Percentiles rank a stretch among this genome's conserved stretches.
These are phyloP conservation scores for Globisporangium nagaii DNA, from an alignment of 352 stramenopile species.

Conservation along the genomic window DNA sequence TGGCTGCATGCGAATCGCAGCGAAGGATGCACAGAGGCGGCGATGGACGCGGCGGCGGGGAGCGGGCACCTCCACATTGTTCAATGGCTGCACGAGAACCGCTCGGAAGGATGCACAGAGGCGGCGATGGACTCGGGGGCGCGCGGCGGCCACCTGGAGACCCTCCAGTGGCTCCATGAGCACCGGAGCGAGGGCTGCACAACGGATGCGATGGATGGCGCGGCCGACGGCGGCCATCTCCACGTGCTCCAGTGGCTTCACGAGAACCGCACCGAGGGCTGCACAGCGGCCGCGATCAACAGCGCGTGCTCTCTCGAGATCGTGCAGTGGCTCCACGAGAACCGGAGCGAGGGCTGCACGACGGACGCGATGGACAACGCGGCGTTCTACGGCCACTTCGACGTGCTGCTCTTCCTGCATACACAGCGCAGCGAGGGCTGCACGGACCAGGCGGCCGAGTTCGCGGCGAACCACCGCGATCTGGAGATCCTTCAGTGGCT, in stretches of 20 bases:
- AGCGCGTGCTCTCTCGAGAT: slow-evolving; percentile 10
- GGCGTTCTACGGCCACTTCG: slow-evolving; percentile 16
- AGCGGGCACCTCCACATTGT: slow-evolving; percentile 16
- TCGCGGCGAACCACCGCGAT: slow-evolving; percentile 9
- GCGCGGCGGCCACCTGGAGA: neutral
- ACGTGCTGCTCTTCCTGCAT: slow-evolving; percentile 18
- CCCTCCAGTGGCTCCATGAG: slow-evolving; percentile 8
- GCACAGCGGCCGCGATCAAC: slow-evolving; percentile 7
- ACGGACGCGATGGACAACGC: slow-evolving; percentile 19
- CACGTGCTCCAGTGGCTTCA: slow-evolving; percentile 12
- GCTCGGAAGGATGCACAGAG: slow-evolving; percentile 36
- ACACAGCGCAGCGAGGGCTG: too few relatives aligned
- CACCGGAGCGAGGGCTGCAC: too few relatives aligned
- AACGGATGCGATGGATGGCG: slow-evolving; percentile 19
- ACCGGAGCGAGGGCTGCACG: slow-evolving; percentile 15
- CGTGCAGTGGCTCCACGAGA: slow-evolving; percentile 10
- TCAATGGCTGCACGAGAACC: slow-evolving; percentile 64
- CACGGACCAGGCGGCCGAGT: slow-evolving; percentile 18
- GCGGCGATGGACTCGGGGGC: slow-evolving; percentile 4
- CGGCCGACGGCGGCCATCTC: slow-evolving; percentile 12
- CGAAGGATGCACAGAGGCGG: slow-evolving; percentile 1
- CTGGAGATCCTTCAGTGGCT: slow-evolving; percentile 12
- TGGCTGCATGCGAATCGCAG: slow-evolving; percentile 7
- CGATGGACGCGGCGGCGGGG: slow-evolving; percentile 1
- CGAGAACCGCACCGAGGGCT: too few relatives aligned